Evolutionary conservation across 2,329 filamentous ascomycete species (phyloP), one percentile per base, ranked within the genome.

Genomic region (Colletotrichum magnum): DNA sequence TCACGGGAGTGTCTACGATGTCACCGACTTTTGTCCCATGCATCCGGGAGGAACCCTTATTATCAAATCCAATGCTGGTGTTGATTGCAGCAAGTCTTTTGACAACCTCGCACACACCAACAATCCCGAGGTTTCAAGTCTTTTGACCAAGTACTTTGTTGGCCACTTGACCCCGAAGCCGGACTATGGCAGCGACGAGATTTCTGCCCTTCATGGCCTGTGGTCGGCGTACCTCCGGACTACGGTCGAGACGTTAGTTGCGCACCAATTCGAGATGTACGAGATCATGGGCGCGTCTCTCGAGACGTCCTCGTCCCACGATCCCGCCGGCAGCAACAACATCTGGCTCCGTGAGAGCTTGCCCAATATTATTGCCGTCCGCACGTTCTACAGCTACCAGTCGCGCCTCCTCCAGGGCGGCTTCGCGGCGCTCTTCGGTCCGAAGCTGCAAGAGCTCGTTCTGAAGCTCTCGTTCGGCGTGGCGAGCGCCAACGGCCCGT

Each of bases 31-130:
- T 69, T 79, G 79, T 6, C 82, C 84, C 0, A 87, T 88, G 83
- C 86, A 88, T 60, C 85, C 85, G 0, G 86, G 85, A 4, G 85
- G 85, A 9, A 86, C 83, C 0, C 78, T 87, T 13, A 88, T 88
- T 69, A 82, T 88, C 72, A 84, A 85, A 69, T 86, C 83, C 2
- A 88, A 87, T 64, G 86, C 86, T 0, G 86, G 86, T n/a, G 82
- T 86, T 0, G 86, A 88, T 72, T 87, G 85, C 67, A 81, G 82
- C 6, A 80, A 82, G 69, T 85, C 85, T 0, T 88, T 88, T 54
- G 85, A 88, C 71, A 83, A 86, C 54, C 80, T 88, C 4, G 85
- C 85, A 0, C 86, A 88, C 72, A 86, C 85, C 1, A 87, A 85
- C 71, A 88, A 88, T 58, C 85, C 86, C 0, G 85, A 88, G 72